phyloP scores from a whole-genome alignment of 768 basidiomycete genomes.

The Serpula lacrymans region DNA sequence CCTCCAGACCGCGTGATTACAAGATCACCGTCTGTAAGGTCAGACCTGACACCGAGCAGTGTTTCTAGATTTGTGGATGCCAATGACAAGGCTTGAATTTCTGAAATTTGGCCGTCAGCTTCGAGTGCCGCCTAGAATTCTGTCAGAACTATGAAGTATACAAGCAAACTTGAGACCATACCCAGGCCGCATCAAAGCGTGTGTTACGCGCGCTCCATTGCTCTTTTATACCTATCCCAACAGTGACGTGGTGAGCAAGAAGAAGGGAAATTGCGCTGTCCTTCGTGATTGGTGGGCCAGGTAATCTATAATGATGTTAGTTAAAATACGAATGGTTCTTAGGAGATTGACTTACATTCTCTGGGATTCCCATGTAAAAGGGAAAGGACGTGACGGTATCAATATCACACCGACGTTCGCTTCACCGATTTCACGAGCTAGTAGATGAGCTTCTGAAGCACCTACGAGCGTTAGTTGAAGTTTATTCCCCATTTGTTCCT shows the following conservation, averaged over 20 bases:
- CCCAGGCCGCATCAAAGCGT: slow-evolving; percentile 82
- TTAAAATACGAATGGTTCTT: background rate
- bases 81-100: slow-evolving; percentile 47
- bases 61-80: slow-evolving; percentile 54
- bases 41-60: slow-evolving; percentile 36
- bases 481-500: slow-evolving; percentile 36
- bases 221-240: slow-evolving; percentile 63
- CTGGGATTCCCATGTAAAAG: slow-evolving; percentile 57
- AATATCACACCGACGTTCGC: slow-evolving; percentile 72
- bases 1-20: slow-evolving; percentile 58
- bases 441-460: slow-evolving; percentile 64
- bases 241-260: slow-evolving; percentile 63
- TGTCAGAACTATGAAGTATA: background rate
- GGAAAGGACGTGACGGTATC: slow-evolving; percentile 66
- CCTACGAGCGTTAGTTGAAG: slow-evolving; percentile 64
- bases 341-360: slow-evolving; percentile 53
- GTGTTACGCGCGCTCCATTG: slow-evolving; percentile 74
- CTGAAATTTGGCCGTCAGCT: slow-evolving; percentile 34
- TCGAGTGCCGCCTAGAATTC: slow-evolving; percentile 38
- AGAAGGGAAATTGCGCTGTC: slow-evolving; percentile 59
- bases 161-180: slow-evolving; percentile 29
- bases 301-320: slow-evolving; percentile 51
- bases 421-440: slow-evolving; percentile 68
- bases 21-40: slow-evolving; percentile 40
- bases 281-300: slow-evolving; percentile 77